Evolutionary conservation across 192 early-diverging fungal genomes (phyloP).

Genomic region (Chytriomyces hyalinus): DNA sequence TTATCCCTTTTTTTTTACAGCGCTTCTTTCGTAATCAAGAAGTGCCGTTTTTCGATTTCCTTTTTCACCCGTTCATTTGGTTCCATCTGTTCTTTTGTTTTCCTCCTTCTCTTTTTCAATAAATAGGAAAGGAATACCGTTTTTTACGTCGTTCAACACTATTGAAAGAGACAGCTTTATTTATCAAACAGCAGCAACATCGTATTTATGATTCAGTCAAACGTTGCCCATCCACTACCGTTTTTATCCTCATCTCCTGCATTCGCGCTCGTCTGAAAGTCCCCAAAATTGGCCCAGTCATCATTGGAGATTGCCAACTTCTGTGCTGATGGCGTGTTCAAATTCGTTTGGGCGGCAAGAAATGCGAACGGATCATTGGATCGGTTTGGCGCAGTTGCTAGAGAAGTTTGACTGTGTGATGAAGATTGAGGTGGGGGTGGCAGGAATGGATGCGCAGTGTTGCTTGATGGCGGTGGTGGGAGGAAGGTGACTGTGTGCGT

Average conservation of each 20-base stretch:
- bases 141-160: not conserved
- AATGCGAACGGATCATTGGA: slow-evolving; percentile 21
- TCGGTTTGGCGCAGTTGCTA: not conserved
- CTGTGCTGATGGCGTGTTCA: not conserved
- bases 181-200: not conserved
- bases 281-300: slow-evolving; percentile 48
- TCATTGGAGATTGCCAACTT: not conserved
- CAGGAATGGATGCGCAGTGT: not conserved
- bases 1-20: not conserved
- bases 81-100: not conserved
- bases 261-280: slow-evolving; percentile 35
- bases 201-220: slow-evolving; percentile 18
- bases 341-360: not conserved
- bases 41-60: not conserved
- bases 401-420: not conserved
- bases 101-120: not conserved
- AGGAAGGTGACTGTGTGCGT: slow-evolving; percentile 12
- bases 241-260: not conserved
- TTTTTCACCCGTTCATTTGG: not conserved
- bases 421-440: not conserved
- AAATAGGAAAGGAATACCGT: not conserved
- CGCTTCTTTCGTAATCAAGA: slow-evolving; percentile 1
- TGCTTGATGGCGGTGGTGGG: slow-evolving; percentile 32
- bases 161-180: not conserved
- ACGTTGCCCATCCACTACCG: slow-evolving; percentile 26